phyloP scores from a whole-genome alignment of 805 yeast genomes.

The Ogataea henricii region DNA sequence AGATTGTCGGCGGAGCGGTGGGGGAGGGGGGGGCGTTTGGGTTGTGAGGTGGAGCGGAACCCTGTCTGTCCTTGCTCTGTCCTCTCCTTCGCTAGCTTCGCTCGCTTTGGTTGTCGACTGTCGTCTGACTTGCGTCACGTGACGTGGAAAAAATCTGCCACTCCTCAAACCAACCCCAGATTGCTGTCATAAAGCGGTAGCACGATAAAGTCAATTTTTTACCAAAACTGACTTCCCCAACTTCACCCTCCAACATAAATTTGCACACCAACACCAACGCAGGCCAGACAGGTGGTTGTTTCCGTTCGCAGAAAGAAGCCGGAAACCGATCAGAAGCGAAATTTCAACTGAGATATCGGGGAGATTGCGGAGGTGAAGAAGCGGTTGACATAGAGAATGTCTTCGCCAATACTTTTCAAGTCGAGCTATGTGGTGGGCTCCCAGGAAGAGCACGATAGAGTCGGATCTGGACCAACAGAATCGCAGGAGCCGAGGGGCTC shows the following conservation, averaged over 20 bases:
- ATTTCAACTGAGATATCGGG: constrained; percentile 6
- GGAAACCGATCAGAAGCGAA: too few species aligned
- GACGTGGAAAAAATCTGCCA: background rate
- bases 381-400: constrained; percentile 10
- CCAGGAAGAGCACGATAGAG: background rate
- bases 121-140: constrained; percentile 1
- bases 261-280: too few species aligned
- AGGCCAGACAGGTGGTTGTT: too few species aligned
- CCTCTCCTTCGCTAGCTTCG: too few species aligned
- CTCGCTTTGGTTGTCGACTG: too few species aligned
- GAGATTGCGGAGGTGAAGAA: constrained; percentile 6
- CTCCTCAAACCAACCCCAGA: constrained; percentile 3
- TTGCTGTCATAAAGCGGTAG: constrained; percentile 9
- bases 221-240: background rate
- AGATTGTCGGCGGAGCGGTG: too few species aligned
- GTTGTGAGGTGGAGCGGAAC: too few species aligned
- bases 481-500: background rate
- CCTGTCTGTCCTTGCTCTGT: too few species aligned
- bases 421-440: constrained; percentile 8
- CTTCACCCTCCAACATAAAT: background rate
- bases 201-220: background rate
- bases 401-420: constrained; percentile 19
- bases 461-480: background rate
- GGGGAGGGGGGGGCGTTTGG: too few species aligned
- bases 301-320: too few species aligned